Base-by-base conservation (phyloP, 1,284 basidiomycete species). In the Erythrobasidium hasegawianum region DNA sequence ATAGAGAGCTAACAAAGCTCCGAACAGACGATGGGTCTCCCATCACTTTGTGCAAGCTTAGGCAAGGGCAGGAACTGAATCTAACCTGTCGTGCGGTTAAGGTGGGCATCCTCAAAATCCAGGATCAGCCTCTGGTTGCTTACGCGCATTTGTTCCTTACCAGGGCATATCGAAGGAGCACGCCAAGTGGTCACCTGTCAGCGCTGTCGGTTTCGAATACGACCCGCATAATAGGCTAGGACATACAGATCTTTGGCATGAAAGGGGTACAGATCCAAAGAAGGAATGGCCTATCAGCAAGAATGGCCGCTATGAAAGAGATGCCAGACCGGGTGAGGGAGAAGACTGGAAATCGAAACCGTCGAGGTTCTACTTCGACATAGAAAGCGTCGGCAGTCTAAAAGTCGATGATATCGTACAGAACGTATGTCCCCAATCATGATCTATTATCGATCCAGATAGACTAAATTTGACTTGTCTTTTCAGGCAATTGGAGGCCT, bases 121-220 rank as follows among this genome's bases (percentile, higher is more conserved):
- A n/a, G 38, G 27, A 41, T 64, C 11, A 2, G 29, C 29, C 59
- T 27, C 55, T 53, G 4, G 40, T 13, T 27, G 18, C 14, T 29
- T 18, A 29, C 22, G 50, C 50, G 9, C 24, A 33, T 39, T n/a
- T 52, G 29, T 38, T 10, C 2, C 18, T 20, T n/a, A n/a, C n/a
- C 72, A 96, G 90, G 95, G 95, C 27, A 89, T 97, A 69, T 93
- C 93, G 8, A 97, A 98, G 80, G 93, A 97, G 76, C 96, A 99
- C 76, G 93, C 96, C 7, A 99, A 99, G 80, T 98, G 95, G 93
- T 96, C 92, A 0, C 95, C 96, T 13, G 89, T 93, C 66, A 89
- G 92, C 0, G 93, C 96, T 1, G 87, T 98, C 20, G 86, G 88
- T 1, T 98, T 96, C 73, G 96, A 99, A 79, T 99, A 99, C 75